phyloP scores from a whole-genome alignment of 2,329 filamentous ascomycete genomes.

The Claviceps pazoutovae region DNA sequence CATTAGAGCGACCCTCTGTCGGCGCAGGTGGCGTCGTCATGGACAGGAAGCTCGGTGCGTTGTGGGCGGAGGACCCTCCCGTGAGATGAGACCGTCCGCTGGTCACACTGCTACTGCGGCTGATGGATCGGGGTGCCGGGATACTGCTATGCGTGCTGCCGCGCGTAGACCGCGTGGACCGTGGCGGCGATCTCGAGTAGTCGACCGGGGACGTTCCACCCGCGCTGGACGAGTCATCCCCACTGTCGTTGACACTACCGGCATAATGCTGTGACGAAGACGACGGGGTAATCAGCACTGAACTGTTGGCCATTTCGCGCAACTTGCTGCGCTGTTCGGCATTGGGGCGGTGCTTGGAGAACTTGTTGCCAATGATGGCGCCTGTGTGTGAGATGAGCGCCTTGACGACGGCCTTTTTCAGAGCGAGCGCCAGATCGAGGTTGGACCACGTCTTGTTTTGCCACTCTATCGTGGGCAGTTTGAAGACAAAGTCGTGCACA shows the following conservation, averaged over 20 bases:
- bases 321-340: slow-evolving; percentile 66
- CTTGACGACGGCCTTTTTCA: slow-evolving; percentile 90
- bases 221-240: slow-evolving; percentile 41
- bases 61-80: slow-evolving; percentile 14
- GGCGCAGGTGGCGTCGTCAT: slow-evolving; percentile 33
- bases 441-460: slow-evolving; percentile 99
- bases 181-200: slow-evolving; percentile 44
- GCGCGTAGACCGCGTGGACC: slow-evolving; percentile 31
- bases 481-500: slow-evolving; percentile 94
- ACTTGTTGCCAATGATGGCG: slow-evolving; percentile 94
- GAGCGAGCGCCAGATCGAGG: slow-evolving; percentile 75
- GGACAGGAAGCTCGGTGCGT: slow-evolving; percentile 27
- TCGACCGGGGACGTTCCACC: slow-evolving; percentile 40
- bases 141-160: slow-evolving; percentile 35
- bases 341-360: slow-evolving; percentile 73
- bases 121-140: slow-evolving; percentile 29
- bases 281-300: slow-evolving; percentile 41
- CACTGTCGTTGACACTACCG: slow-evolving; percentile 33
- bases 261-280: slow-evolving; percentile 22
- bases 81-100: slow-evolving; percentile 29
- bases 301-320: slow-evolving; percentile 71
- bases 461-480: slow-evolving; percentile 86
- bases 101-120: slow-evolving; percentile 39
- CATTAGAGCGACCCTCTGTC: slow-evolving; percentile 13
- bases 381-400: slow-evolving; percentile 91